phyloP scores from a whole-genome alignment of 2,329 filamentous ascomycete genomes.

The Simplicillium aogashimaense region DNA sequence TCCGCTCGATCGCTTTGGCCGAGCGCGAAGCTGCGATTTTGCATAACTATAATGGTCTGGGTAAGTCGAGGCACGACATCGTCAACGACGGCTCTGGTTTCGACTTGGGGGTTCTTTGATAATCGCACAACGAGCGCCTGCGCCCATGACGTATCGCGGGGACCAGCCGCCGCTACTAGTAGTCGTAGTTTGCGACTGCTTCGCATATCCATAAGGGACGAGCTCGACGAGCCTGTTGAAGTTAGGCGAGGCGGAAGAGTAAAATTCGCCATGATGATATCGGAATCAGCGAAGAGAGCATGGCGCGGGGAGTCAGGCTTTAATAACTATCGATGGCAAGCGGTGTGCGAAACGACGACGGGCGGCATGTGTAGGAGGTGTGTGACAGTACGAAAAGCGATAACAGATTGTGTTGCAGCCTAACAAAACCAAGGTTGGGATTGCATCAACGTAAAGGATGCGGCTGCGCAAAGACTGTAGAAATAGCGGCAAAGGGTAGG shows the following conservation, averaged over 20 bases:
- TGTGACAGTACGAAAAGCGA: too few relatives aligned
- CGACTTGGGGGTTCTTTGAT: constrained; percentile 53
- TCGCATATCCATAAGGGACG: constrained; percentile 25
- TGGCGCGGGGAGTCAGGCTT: too few relatives aligned
- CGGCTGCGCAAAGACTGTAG: too few relatives aligned
- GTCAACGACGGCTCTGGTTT: constrained; percentile 53
- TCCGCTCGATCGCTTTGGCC: constrained; percentile 25
- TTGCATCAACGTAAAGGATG: too few relatives aligned
- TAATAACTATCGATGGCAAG: too few relatives aligned
- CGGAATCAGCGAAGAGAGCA: too few relatives aligned
- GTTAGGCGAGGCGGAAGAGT: constrained; percentile 18
- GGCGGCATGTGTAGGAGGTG: too few relatives aligned
- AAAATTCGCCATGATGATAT: constrained; percentile 19
- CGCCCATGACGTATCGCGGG: constrained; percentile 54
- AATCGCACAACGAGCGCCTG: constrained; percentile 57
- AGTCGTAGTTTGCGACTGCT: constrained; percentile 43
- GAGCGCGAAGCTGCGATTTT: constrained; percentile 35
- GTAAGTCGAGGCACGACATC: constrained; percentile 53
- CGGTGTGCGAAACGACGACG: too few relatives aligned
- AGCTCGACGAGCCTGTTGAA: constrained; percentile 20
- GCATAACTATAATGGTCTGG: constrained; percentile 51
- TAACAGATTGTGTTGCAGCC: too few relatives aligned
- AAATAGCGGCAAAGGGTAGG: too few relatives aligned
- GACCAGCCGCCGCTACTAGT: constrained; percentile 56
- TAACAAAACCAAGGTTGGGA: too few relatives aligned